A percentile compares a stretch with the other conserved stretches of the same genome.
Evolutionary conservation across 2,329 filamentous ascomycete species (phyloP).

Genomic region (Aspergillus sp.): DNA sequence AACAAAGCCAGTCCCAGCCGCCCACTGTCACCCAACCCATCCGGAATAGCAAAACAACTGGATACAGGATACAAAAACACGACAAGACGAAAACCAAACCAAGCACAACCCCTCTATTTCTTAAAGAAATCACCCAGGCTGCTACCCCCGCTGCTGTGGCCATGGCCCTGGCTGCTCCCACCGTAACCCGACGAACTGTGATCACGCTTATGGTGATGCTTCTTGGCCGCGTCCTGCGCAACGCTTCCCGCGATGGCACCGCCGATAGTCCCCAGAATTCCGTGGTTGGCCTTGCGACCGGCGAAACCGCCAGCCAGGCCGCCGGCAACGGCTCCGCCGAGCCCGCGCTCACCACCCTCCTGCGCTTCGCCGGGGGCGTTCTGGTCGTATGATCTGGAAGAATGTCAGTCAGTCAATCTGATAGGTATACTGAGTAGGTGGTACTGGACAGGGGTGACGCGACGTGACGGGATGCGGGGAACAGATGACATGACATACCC

Average conservation of each 20-base stretch:
- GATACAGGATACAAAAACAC: conserved; percentile 3
- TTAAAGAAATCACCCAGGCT: conserved; percentile 30
- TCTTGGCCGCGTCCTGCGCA: conserved; percentile 37
- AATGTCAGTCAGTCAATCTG: conserved; percentile 8
- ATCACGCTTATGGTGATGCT: conserved; percentile 32
- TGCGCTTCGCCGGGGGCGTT: conserved; percentile 29
- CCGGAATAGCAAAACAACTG: conserved; percentile 2
- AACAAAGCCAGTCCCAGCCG: conserved; percentile 9
- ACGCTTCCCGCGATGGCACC: conserved; percentile 39
- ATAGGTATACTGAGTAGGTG: background rate
- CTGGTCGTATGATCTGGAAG: conserved; percentile 18
- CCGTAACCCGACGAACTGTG: too few relatives aligned
- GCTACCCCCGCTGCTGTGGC: conserved; percentile 8
- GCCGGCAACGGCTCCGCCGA: conserved; percentile 39
- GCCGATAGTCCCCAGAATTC: conserved; percentile 39
- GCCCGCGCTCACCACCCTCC: conserved; percentile 38
- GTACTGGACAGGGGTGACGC: background rate
- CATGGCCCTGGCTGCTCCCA: too few relatives aligned
- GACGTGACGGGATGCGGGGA: too few relatives aligned
- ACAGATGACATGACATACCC: conserved; percentile 16
- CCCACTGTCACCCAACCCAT: too few relatives aligned
- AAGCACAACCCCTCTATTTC: conserved; percentile 17
- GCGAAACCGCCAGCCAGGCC: conserved; percentile 38
- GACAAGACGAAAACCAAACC: background rate
- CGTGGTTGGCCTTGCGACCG: conserved; percentile 40